Percentiles rank a stretch among this genome's conserved stretches.
These are phyloP conservation scores for Boletus speciosus DNA, from an alignment of 768 basidiomycete species.

Conservation along the genomic window DNA sequence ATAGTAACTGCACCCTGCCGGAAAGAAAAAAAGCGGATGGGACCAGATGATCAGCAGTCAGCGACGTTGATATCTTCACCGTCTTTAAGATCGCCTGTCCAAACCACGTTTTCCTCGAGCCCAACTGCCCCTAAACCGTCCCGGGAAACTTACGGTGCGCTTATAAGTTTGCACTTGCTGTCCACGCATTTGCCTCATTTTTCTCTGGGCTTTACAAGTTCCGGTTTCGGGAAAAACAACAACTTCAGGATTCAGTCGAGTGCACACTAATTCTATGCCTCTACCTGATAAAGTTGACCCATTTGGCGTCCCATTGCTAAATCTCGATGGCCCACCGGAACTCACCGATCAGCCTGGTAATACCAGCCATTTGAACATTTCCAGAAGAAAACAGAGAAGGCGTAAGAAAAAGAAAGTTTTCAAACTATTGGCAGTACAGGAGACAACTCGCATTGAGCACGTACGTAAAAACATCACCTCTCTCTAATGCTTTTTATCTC, in stretches of 20 bases:
- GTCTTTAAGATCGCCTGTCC: constrained; percentile 5
- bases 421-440: constrained; percentile 24
- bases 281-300: constrained; percentile 12
- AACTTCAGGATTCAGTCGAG: constrained; percentile 1
- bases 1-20: neutral
- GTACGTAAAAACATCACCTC: constrained; percentile 12
- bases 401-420: constrained; percentile 50
- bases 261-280: neutral
- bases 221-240: constrained; percentile 10
- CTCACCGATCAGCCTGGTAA: constrained; percentile 12
- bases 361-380: constrained; percentile 18
- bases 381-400: constrained; percentile 54
- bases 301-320: constrained; percentile 45
- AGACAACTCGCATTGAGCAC: constrained; percentile 10
- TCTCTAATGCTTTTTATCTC: neutral
- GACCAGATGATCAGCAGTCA: neutral
- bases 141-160: constrained; percentile 19
- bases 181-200: constrained; percentile 13
- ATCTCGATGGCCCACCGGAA: constrained; percentile 50
- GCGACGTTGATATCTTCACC: constrained; percentile 1
- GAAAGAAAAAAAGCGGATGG: constrained; percentile 6
- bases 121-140: neutral
- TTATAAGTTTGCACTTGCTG: constrained; percentile 3
- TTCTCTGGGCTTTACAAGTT: constrained; percentile 9
- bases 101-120: constrained; percentile 1